A percentile compares a stretch with the other conserved stretches of the same genome.
phyloP scores from a whole-genome alignment of 148 eudicot genomes.

The Gaultheria prostrata region DNA sequence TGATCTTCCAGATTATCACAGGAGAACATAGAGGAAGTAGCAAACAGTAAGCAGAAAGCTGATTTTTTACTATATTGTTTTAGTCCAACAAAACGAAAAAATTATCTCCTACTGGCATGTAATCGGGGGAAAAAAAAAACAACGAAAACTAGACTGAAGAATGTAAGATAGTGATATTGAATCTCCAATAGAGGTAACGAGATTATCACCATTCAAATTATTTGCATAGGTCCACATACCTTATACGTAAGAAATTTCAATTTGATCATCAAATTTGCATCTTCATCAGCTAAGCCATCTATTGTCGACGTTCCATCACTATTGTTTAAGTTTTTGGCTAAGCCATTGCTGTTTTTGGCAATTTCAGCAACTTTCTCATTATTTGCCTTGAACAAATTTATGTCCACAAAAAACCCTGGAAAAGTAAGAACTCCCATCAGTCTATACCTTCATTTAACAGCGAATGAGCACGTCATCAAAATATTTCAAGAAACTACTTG shows the following conservation, averaged over 20 bases:
- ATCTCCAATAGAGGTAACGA: neutral
- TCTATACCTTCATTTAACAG: neutral
- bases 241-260: conserved; percentile 91
- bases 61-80: neutral
- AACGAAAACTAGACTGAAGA: neutral
- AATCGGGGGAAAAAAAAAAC: neutral
- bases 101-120: neutral
- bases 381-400: conserved; percentile 67
- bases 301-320: conserved; percentile 29
- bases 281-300: conserved; percentile 84
- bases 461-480: neutral
- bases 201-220: neutral
- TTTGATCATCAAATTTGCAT: conserved; percentile 93
- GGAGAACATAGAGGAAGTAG: neutral
- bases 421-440: conserved; percentile 11
- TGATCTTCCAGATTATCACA: neutral
- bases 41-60: neutral
- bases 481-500: neutral
- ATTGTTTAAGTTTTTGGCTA: conserved; percentile 21
- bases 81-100: neutral
- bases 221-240: conserved; percentile 30
- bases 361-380: conserved; percentile 43
- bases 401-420: conserved; percentile 91
- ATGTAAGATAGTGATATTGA: neutral
- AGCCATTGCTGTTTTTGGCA: conserved; percentile 25